Evolutionary conservation across 1,284 basidiomycete genomes (phyloP).

Genomic region (Puccinia sorghi): DNA sequence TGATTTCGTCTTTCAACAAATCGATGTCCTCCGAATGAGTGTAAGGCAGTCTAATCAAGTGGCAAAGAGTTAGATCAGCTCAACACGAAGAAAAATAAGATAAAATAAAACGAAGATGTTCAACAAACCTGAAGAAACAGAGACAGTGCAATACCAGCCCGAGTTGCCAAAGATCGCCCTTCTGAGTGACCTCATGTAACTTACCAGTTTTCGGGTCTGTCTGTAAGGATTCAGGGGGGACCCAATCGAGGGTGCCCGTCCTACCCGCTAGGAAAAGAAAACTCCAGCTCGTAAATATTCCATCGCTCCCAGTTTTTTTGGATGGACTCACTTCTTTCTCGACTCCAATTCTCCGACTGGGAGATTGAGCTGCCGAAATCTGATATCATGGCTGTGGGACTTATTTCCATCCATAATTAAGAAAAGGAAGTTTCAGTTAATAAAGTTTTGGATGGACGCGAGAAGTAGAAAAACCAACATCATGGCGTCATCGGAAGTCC

Average conservation of each 20-base stretch:
- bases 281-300: no score
- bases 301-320: no score
- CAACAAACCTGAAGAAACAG: conserved; percentile 68
- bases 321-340: conserved; percentile 57
- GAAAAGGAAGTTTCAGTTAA: conserved; percentile 7
- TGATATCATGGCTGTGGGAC: conserved; percentile 74
- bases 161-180: conserved; percentile 65
- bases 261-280: conserved; percentile 67
- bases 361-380: conserved; percentile 82
- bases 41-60: conserved; percentile 61
- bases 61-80: conserved; percentile 61
- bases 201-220: conserved; percentile 62
- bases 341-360: conserved; percentile 54
- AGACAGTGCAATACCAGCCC: conserved; percentile 91
- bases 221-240: conserved; percentile 75
- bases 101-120: conserved; percentile 56
- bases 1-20: conserved; percentile 72
- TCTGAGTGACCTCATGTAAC: conserved; percentile 75
- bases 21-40: conserved; percentile 64
- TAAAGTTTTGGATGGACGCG: background rate
- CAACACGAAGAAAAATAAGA: conserved; percentile 69
- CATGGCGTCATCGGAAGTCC: conserved; percentile 76
- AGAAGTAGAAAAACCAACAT: conserved; percentile 62
- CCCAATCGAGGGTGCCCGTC: conserved; percentile 78
- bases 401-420: conserved; percentile 49